Base-by-base conservation (phyloP, 495 filamentous ascomycete genomes). In the Penicillium salamii region DNA sequence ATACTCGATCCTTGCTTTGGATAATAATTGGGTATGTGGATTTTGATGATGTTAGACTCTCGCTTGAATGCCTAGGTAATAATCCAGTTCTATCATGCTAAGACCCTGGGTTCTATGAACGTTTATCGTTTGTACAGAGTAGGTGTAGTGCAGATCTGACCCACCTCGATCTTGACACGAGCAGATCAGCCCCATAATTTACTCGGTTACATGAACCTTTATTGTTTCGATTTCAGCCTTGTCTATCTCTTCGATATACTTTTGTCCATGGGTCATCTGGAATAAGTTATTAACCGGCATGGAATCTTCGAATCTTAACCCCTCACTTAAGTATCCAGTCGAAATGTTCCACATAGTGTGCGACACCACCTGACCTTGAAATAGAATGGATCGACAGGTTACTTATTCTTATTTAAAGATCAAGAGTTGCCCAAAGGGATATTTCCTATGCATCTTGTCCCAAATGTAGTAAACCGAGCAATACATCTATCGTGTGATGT, bases 41-140 rank as follows among this genome's bases (percentile, higher is more conserved):
- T 31, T 28, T 23, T 42, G 7, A 53, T 44, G 46, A 51, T 46
- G 24, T 53, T 63, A 63, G 57, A 63, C 47, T 63, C 39, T 57
- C 53, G 39, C 53, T 57, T 40, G 33, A 40, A 29, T 39, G n/a
- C n/a, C n/a, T n/a, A n/a, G n/a, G n/a, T n/a, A n/a, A n/a, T n/a
- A n/a, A n/a, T n/a, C n/a, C n/a, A n/a, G n/a, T n/a, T n/a, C n/a
- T n/a, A n/a, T n/a, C n/a, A n/a, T n/a, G n/a, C n/a, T n/a, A n/a
- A n/a, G n/a, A n/a, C n/a, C n/a, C n/a, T n/a, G n/a, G n/a, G 23
- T 21, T 36, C 9, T 46, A 15, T 7, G 20, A n/a, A 2, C 26
- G 14, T 8, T 15, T 15, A 26, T 1, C 0, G 18, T 28, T 34
- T 17, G 17, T 29, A 17, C 26, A 47, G 8, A 50, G 29, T 50